Base-by-base conservation (phyloP, 805 yeast species). In the Danielozyma ontarioensis region DNA sequence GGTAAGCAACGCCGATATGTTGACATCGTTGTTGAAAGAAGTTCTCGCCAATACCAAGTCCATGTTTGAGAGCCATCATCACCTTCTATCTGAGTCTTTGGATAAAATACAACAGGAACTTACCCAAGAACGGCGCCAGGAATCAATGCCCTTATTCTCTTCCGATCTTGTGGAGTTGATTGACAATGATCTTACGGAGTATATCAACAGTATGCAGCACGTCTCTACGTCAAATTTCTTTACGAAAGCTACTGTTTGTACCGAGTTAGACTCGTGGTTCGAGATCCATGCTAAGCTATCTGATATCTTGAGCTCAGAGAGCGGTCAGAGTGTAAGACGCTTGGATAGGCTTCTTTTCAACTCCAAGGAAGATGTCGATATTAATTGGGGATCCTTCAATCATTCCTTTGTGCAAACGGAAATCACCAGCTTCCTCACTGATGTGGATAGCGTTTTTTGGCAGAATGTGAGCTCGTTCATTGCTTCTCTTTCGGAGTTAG, bases 111-210 rank as follows among this genome's bases (percentile, higher is more conserved):
- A 24, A 11, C 12, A 5, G 6, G 13, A 24, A 24, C 8, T 10
- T 5, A 7, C 14, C 26, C n/a, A 5, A 13, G n/a, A 13, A 5
- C 8, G 10, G 7, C 14, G 10, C 8, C 14, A 24, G 22, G 11
- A 22, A 27, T 15, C 23, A 23, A 7, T 11, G 29, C 29, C 27
- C n/a, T 33, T 49, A 10, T 53, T 54, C 37, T 40, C 60, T 1
- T 28, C 34, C 4, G 49, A 50, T 11, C 35, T 57, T 25, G 42
- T 52, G 3, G 44, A 39, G 3, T 31, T 55, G 15, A 55, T 62
- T 32, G 63, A 59, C 24, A 35, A 36, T 8, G 53, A 61, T 33
- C 40, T 61, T 29, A 52, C 51, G 13, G 25, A 34, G 7, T 65
- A 65, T 35, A 51, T 62, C 19, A 38, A 42, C 11, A 27, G 32